A percentile compares a stretch with the other conserved stretches of the same genome.
These are phyloP conservation scores for Coniella lustricola DNA, from an alignment of 2,329 filamentous ascomycete species.

Conservation along the genomic window DNA sequence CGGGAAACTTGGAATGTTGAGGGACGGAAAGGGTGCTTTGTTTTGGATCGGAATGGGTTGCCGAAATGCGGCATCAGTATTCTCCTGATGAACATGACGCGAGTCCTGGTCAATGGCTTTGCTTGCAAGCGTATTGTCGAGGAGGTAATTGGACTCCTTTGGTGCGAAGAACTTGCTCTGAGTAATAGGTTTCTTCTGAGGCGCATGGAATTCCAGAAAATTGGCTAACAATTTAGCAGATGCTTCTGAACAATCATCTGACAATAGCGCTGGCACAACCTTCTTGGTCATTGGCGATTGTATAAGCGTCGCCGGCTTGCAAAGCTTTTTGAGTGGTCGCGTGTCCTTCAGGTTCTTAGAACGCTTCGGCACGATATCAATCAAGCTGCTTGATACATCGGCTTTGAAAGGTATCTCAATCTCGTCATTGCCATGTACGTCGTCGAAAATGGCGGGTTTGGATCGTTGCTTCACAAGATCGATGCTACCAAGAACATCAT, in stretches of 20 bases:
- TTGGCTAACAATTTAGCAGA: slow-evolving; percentile 19
- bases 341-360: neutral
- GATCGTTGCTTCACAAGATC: slow-evolving; percentile 20
- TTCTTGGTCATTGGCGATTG: neutral
- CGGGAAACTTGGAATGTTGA: slow-evolving; percentile 12
- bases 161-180: slow-evolving; percentile 18
- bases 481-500: slow-evolving; percentile 17
- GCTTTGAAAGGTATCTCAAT: slow-evolving; percentile 8
- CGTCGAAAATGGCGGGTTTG: slow-evolving; percentile 16
- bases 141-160: too few relatives aligned
- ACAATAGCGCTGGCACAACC: neutral
- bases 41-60: neutral
- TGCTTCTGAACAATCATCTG: slow-evolving; percentile 2
- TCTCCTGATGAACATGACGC: too few relatives aligned
- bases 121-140: too few relatives aligned
- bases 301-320: neutral
- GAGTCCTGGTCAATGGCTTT: too few relatives aligned
- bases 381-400: neutral
- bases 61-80: neutral
- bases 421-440: slow-evolving; percentile 18
- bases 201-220: slow-evolving; percentile 22
- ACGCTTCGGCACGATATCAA: slow-evolving; percentile 1
- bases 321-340: neutral
- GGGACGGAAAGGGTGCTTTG: slow-evolving; percentile 13
- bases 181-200: slow-evolving; percentile 18